Base-by-base conservation (phyloP, 2,329 filamentous ascomycete genomes). In the Ophiostoma quercus region DNA sequence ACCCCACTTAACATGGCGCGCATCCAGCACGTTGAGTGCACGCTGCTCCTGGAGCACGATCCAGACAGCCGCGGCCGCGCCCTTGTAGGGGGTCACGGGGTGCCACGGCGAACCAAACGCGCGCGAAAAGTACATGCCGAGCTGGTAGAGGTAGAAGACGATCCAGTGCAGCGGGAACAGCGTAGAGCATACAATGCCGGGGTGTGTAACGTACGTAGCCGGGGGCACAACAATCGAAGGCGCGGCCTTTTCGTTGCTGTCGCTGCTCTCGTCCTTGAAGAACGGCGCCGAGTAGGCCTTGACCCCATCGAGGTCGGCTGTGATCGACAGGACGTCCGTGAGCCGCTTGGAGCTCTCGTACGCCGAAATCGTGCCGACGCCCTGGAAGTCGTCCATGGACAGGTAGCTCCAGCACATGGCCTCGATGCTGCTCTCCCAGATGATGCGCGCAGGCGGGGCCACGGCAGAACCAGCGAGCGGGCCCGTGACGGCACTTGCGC, bases 331-430 rank as follows among this genome's bases (percentile, higher is more conserved):
- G 19, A 96, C 75, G 77, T 99, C 95, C 1, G 92, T 96, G 25
- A 98, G 82, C 29, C 93, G 88, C 81, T 99, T 98, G 70, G 88
- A 89, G 72, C 88, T 89, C 79, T 98, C 94, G 80, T 99, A 99
- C 1, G 94, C 87, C 2, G 82, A 82, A 0, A 77, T 75, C 1
- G 85, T 85, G 19, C 79, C 78, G 67, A 96, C 79, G 63, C 87
- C 90, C 79, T 98, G 94, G 34, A 97, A 83, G 79, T 99, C 95
- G 66, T 87, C 81, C 7, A 86, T 75, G 60, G 87, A 79, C 73
- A 97, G 87, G 68, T 83, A 79, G 1, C 77, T 73, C 72, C 74
- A 75, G 60, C 79, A 62, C 19, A 68, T 76, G 16, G 90, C 88
- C 76, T 97, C 94, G 67, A 97, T 81, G 75, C 91, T 96, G 72